Base-by-base conservation (phyloP, 2,329 filamentous ascomycete genomes). In the Ophiostoma sp. region DNA sequence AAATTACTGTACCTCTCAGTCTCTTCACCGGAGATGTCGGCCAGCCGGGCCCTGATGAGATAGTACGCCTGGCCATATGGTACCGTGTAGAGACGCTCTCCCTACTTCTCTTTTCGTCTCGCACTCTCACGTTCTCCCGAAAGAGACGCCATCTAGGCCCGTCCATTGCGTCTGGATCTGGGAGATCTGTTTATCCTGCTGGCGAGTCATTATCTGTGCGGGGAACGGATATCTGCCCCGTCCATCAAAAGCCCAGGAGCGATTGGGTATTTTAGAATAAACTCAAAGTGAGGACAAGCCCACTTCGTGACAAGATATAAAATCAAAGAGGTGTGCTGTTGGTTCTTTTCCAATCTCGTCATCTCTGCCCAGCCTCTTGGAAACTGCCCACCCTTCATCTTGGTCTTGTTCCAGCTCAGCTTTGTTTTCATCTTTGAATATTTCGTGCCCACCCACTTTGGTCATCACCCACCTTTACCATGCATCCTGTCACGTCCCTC, bases 401-500 rank as follows among this genome's bases (percentile, higher is more conserved):
- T 33, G 7, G 55, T 59, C 7, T 7, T 31, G 25, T 57, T 22
- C 7, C 1, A 17, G 8, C 22, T 57, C 17, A 25, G 15, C 28
- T 39, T 39, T 19, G 22, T 39, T 39, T 7, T 33, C 12, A 15
- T 39, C 57, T 63, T 63, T 39, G 25, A 17, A 42, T 45, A 50
- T 42, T 28, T 31, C 55, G 17, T 69, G 22, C 52, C 52, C 52
- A 55, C 22, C 52, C 22, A 12, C 61, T 45, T 25, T 48, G 5
- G 31, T 52, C 48, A 22, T 33, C 28, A 19, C 25, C 3, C 55
- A 6, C 17, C 33, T 1, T 6, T 36, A 45, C 12, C 12, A 70
- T 70, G 69, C 52, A 70, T 25, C 22, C 50, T n/a, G 50, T 61
- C 22, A 25, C 52, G 12, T 59, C 69, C 31, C 33, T 70, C n/a